Base-by-base conservation (phyloP, 805 yeast species). In the Candida chilensis region DNA sequence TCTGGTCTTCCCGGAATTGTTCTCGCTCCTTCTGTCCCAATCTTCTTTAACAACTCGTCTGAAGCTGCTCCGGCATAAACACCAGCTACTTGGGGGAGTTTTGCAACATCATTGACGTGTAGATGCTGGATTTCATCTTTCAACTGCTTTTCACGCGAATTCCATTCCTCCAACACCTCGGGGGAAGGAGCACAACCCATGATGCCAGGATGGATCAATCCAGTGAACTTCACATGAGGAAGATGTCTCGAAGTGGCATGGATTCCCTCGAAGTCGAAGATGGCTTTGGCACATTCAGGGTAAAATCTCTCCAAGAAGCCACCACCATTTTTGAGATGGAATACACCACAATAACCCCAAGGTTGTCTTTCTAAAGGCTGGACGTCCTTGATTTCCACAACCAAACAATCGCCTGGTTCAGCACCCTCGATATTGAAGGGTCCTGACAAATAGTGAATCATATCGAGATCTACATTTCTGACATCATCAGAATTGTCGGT, bases 1-100 rank as follows among this genome's bases (percentile, higher is more conserved):
- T 67, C 74, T 17, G 68, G 73, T 38, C 72, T 43, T 2, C 72
- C 72, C 14, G 74, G 74, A 32, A 67, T 65, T 3, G 74, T 67
- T 24, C 74, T 52, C 5, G 73, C 71, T n/a, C 74, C 74, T 28
- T 57, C 57, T 27, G 44, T 44, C 5, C 51, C 60, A 20, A 58
- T 56, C 21, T 42, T 40, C 9, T 37, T 50, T 13, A 46, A 45
- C 14, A 53, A 31, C 7, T 45, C 60, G 7, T 35, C 33, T 5
- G 49, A 30, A 5, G 65, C 68, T 5, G 47, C 32, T 2, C 74
- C 74, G 4, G 64, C 63, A 38, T 49, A 61, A 4, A 68, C 61
- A 34, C 50, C 52, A 17, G 34, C 37, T 9, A 42, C 44, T 24
- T 44, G 46, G 8, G 69, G 74, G 25, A 64, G 43, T 29, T 63